A percentile compares a stretch with the other conserved stretches of the same genome.
Evolutionary conservation across 106 monocot genomes (phyloP).

Genomic region (Chionographis japonica): DNA sequence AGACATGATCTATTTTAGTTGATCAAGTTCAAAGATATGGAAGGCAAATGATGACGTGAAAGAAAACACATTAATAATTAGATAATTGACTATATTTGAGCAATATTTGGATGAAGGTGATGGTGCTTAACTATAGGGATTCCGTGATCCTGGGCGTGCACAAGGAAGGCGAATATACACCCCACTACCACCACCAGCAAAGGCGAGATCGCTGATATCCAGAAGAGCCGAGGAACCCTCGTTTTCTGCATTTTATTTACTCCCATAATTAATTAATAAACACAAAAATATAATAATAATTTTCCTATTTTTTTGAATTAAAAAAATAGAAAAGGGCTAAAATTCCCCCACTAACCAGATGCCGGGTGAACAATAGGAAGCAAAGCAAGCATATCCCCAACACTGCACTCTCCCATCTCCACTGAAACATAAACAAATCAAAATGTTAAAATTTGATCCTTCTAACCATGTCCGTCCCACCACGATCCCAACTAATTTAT

Average conservation of each 20-base stretch:
- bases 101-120: too few relatives aligned
- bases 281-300: slow-evolving; percentile 2
- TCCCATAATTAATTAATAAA: background rate
- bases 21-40: too few relatives aligned
- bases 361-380: slow-evolving; percentile 40
- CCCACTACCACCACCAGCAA: slow-evolving; percentile 60
- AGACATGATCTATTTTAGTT: too few relatives aligned
- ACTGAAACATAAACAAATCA: slow-evolving; percentile 37
- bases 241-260: slow-evolving; percentile 34
- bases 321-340: background rate
- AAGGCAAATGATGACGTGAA: too few relatives aligned
- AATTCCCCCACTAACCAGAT: slow-evolving; percentile 32
- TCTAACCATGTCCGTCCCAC: too few relatives aligned
- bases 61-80: too few relatives aligned
- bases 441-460: background rate
- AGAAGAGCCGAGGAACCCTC: slow-evolving; percentile 55
- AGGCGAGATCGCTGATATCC: slow-evolving; percentile 69
- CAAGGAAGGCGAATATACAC: slow-evolving; percentile 45
- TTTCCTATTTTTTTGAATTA: background rate
- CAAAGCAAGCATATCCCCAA: slow-evolving; percentile 55
- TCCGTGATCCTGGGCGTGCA: slow-evolving; percentile 56
- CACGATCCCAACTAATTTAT: too few relatives aligned
- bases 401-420: slow-evolving; percentile 76
- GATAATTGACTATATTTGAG: too few relatives aligned
- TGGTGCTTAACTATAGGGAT: slow-evolving; percentile 52